Conservation (phyloP, 495 filamentous ascomycete genomes). For the Jackrogersella minutella region DNA sequence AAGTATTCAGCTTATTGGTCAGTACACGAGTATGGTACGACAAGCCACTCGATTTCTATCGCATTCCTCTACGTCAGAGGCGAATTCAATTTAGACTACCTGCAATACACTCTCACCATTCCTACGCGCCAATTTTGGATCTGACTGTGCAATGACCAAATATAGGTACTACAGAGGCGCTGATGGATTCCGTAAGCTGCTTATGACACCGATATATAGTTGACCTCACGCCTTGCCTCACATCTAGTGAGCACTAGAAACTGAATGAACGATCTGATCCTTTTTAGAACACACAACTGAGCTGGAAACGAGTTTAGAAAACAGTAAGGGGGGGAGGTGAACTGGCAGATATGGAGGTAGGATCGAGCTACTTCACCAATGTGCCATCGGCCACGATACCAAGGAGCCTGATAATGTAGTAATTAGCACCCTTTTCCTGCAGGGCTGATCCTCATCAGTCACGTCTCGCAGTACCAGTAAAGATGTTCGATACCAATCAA, state of each 20-base stretch:
- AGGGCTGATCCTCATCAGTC: constrained; percentile 36
- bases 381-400: constrained; percentile 29
- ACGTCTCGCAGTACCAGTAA: constrained; percentile 6
- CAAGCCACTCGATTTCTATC: too few species aligned
- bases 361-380: constrained; percentile 17
- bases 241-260: too few species aligned
- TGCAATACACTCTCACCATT: not conserved
- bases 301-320: not conserved
- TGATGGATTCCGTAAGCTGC: constrained; percentile 9
- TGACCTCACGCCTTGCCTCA: constrained; percentile 15
- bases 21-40: not conserved
- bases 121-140: constrained; percentile 19
- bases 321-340: constrained; percentile 2
- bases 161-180: not conserved
- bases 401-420: constrained; percentile 35
- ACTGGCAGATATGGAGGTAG: not conserved
- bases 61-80: constrained; percentile 23
- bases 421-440: constrained; percentile 32
- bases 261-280: not conserved
- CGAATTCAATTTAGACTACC: constrained; percentile 14
- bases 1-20: not conserved
- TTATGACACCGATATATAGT: not conserved
- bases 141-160: constrained; percentile 17
- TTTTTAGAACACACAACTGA: constrained; percentile 17
- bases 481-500: constrained; percentile 20